Conservation (phyloP, 495 filamentous ascomycete species). For the Neurospora sp. region DNA sequence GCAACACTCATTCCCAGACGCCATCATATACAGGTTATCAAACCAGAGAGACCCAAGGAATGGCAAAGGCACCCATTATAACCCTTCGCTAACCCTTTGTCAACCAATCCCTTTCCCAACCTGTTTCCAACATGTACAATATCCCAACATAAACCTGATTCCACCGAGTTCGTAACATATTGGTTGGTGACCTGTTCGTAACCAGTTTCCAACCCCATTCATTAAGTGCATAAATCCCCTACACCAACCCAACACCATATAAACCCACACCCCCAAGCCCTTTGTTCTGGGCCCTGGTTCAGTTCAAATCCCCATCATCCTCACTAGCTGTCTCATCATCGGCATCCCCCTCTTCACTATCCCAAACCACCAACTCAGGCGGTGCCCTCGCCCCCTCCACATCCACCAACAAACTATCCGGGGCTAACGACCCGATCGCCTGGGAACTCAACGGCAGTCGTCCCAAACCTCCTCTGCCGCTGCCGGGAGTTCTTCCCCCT, state of each 20-base stretch:
- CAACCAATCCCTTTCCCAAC: not conserved
- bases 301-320: not conserved
- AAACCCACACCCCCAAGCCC: not conserved
- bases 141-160: not conserved
- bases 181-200: not conserved
- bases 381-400: constrained; percentile 31
- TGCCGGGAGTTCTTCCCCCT: not conserved
- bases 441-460: not conserved
- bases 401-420: constrained; percentile 31
- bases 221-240: not conserved
- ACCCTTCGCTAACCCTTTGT: not conserved
- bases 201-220: not conserved
- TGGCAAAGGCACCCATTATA: not conserved
- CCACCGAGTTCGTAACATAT: not conserved
- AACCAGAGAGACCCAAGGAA: not conserved
- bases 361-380: constrained; percentile 28
- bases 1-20: not conserved
- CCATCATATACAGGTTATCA: not conserved
- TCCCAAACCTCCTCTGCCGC: not conserved
- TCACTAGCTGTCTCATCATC: not conserved
- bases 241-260: not conserved
- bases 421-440: not conserved
- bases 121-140: not conserved
- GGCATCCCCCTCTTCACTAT: constrained; percentile 15
- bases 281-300: not conserved